These are phyloP conservation scores for Naegleria lovaniensis DNA, from an alignment of 208 protist genomes.

Conservation along the genomic window DNA sequence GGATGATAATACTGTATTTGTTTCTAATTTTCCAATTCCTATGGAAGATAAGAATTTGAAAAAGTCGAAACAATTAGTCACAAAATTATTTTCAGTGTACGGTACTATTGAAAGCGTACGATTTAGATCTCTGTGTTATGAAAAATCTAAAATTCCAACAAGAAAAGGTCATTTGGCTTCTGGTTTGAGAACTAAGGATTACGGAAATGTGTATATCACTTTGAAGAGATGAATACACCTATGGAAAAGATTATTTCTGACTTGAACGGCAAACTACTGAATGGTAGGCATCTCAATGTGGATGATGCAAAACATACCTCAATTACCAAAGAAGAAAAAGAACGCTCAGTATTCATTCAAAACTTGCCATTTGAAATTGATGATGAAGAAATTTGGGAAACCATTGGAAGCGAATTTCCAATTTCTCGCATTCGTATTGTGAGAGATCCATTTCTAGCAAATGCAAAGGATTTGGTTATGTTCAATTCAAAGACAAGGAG, in stretches of 20 bases:
- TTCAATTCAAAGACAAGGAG: not conserved
- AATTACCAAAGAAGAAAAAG: not conserved
- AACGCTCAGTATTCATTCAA: not conserved
- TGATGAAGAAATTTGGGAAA: conserved; percentile 24
- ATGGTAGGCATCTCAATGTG: conserved; percentile 22
- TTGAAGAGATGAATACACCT: not conserved
- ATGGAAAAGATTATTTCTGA: not conserved
- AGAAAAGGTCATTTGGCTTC: not conserved
- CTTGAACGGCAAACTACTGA: not conserved
- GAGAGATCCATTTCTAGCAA: not conserved
- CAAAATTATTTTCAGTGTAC: not conserved
- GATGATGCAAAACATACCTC: not conserved
- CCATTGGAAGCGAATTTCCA: not conserved
- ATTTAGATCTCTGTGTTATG: not conserved
- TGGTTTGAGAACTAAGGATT: not conserved
- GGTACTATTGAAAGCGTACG: not conserved
- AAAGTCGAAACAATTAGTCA: not conserved
- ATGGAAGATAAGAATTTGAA: not conserved
- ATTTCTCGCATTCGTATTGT: not conserved
- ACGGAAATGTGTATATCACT: not conserved
- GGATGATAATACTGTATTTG: not conserved
- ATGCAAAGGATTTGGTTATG: conserved; percentile 3
- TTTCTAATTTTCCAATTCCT: not conserved
- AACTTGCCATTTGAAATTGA: conserved; percentile 26
- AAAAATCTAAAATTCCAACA: not conserved